A percentile compares a stretch with the other conserved stretches of the same genome.
phyloP scores from a whole-genome alignment of 1,284 basidiomycete genomes.

The Melanopsichium pennsylvanicum region DNA sequence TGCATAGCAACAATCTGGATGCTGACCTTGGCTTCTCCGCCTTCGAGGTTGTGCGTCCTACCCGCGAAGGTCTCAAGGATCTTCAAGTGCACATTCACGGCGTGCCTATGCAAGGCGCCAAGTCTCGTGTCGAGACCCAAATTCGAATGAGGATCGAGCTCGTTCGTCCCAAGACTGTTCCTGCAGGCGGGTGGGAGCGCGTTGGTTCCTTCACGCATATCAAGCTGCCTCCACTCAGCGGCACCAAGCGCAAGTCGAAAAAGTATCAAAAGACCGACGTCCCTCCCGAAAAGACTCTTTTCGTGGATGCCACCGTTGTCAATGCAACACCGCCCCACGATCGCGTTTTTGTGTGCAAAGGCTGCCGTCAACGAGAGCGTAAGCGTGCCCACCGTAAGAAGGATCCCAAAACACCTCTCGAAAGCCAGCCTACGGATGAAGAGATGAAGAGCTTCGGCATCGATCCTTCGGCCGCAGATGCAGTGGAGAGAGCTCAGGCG shows the following conservation, averaged over 20 bases:
- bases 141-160: slow-evolving; percentile 64
- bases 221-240: slow-evolving; percentile 64
- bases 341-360: slow-evolving; percentile 75
- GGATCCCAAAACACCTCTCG: slow-evolving; percentile 39
- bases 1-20: slow-evolving; percentile 56
- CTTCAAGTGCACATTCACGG: slow-evolving; percentile 75
- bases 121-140: slow-evolving; percentile 89
- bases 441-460: slow-evolving; percentile 60
- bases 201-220: slow-evolving; percentile 63
- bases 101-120: slow-evolving; percentile 83
- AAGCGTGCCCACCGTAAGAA: slow-evolving; percentile 62
- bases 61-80: slow-evolving; percentile 47
- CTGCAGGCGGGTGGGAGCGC: slow-evolving; percentile 53
- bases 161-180: slow-evolving; percentile 38
- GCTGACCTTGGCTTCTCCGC: slow-evolving; percentile 55
- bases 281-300: slow-evolving; percentile 62
- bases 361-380: slow-evolving; percentile 73
- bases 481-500: slow-evolving; percentile 43
- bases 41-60: slow-evolving; percentile 49
- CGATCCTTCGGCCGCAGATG: slow-evolving; percentile 52
- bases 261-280: slow-evolving; percentile 72
- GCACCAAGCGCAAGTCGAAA: slow-evolving; percentile 71
- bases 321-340: slow-evolving; percentile 77
- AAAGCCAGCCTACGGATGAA: slow-evolving; percentile 48
- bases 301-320: slow-evolving; percentile 61